Evolutionary conservation across 2,329 filamentous ascomycete genomes (phyloP).

Genomic region (Herpotrichia juniperi): DNA sequence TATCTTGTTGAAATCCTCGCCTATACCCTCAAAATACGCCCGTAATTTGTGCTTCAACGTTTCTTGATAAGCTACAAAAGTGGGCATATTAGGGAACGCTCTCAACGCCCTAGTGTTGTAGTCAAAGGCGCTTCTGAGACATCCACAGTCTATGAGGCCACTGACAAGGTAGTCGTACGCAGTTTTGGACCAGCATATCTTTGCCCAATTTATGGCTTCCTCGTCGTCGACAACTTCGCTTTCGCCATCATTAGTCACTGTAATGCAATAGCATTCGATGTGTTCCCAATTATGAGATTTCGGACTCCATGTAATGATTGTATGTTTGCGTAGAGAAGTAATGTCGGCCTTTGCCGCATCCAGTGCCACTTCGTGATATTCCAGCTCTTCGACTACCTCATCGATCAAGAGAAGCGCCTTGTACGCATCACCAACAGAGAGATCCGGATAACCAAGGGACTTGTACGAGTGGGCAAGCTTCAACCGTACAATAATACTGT

Average conservation of each 20-base stretch:
- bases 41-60: constrained; percentile 52
- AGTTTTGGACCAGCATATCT: constrained; percentile 26
- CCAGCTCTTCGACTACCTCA: constrained; percentile 76
- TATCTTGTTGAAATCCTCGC: constrained; percentile 46
- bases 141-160: constrained; percentile 65
- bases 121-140: constrained; percentile 69
- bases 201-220: constrained; percentile 24
- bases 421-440: constrained; percentile 89
- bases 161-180: constrained; percentile 43
- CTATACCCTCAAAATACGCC: constrained; percentile 28
- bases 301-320: constrained; percentile 10
- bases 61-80: constrained; percentile 60
- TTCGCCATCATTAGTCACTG: constrained; percentile 4
- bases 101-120: constrained; percentile 69
- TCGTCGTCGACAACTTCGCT: constrained; percentile 10
- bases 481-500: constrained; percentile 51
- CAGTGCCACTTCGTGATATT: constrained; percentile 75
- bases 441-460: constrained; percentile 82
- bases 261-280: not conserved
- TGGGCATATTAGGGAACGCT: constrained; percentile 60
- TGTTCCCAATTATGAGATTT: not conserved
- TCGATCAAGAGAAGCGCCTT: constrained; percentile 86
- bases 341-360: constrained; percentile 55
- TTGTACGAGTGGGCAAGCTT: constrained; percentile 75
- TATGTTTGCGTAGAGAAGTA: constrained; percentile 7